Evolutionary conservation across 345 rosid genomes (phyloP), one percentile per base, ranked within the genome.

Genomic region (Cardamine chenopodiifolia): DNA sequence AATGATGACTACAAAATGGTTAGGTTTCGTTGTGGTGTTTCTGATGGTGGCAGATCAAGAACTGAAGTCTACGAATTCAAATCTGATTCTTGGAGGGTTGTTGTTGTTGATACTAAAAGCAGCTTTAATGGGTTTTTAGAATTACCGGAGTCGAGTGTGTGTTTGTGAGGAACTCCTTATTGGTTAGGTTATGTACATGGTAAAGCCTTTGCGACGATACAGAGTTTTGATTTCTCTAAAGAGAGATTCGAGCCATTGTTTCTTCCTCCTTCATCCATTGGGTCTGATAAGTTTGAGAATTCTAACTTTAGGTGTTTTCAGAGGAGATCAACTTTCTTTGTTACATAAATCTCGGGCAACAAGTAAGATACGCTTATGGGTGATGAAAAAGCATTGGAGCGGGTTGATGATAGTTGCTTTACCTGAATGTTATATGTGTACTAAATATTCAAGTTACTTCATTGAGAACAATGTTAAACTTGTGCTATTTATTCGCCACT

Each of bases 111-210:
- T 37, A 12, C 62, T 62, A 14, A 48, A 47, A 18, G 3, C 32
- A 5, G 4, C 44, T 62, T 52, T 62, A 17, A 19, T 52, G 62
- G 70, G 25, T 62, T 72, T 13, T 52, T 2, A 1, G 45, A 28
- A 2, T 5, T 3, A 13, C 53, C 42, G 37, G n/a, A 48, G 29
- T 72, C 62, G 0, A 72, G 22, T 40, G 54, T 72, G 22, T 50
- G 45, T 37, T 18, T 72, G 10, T 18, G 13, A 72, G 53, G 76
- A 39, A 72, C 70, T 18, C 62, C 76, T 72, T 62, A 52, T 3
- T 72, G 70, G 76, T 5, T 62, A 18, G 76, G 53, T 37, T 23
- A 12, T 48, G 25, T 32, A 10, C 18, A 31, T 32, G 61, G 68
- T 26, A 7, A 35, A 49, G 8, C 42, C 5, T 50, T 39, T 6